These are phyloP conservation scores for Cunninghamia lanceolata DNA, from an alignment of 75 land plant genomes.

Conservation along the genomic window DNA sequence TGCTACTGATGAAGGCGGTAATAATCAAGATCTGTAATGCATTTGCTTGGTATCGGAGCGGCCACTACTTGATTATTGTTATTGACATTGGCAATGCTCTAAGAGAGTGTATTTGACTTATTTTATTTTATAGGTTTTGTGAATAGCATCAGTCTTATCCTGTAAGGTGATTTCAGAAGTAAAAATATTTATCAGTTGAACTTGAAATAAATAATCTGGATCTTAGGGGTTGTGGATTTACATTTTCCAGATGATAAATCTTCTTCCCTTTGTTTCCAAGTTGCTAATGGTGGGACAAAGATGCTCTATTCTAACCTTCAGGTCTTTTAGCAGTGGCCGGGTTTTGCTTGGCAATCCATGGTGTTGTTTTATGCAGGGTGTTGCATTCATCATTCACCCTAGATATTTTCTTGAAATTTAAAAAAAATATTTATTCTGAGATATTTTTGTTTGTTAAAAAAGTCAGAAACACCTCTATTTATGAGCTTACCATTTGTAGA, in stretches of 20 bases:
- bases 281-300: too few species aligned
- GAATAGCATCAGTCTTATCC: background rate
- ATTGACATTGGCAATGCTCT: background rate
- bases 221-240: background rate
- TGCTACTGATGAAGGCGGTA: background rate
- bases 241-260: background rate
- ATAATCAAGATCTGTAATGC: background rate
- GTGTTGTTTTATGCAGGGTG: background rate
- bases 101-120: background rate
- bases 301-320: background rate
- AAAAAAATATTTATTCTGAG: background rate
- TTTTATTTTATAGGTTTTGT: background rate
- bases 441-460: background rate
- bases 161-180: background rate
- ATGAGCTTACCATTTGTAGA: background rate
- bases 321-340: background rate
- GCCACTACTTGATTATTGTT: background rate
- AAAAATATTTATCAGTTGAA: background rate
- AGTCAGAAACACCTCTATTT: background rate
- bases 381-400: background rate
- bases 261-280: background rate
- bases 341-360: background rate
- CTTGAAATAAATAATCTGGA: background rate
- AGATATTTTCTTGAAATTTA: background rate
- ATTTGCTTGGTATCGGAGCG: background rate